Evolutionary conservation across 768 basidiomycete genomes (phyloP), one percentile per base, ranked within the genome.

Genomic region (Mycena sanguinolenta): DNA sequence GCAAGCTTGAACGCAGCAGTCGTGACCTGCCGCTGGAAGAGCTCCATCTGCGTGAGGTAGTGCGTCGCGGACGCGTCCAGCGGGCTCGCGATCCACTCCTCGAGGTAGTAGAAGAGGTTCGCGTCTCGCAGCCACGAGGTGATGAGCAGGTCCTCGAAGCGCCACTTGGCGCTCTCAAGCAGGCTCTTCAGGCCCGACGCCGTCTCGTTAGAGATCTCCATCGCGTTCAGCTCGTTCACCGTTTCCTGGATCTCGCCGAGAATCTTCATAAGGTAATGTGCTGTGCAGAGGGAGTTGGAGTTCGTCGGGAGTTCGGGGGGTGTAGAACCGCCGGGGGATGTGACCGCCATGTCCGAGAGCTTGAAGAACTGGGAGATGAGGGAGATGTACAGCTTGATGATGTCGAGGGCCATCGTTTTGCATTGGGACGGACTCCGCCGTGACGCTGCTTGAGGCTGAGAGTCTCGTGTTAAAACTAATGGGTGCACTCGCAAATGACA

Each of bases 231-330:
- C 74, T 99, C 98, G 73, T 88, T 92, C 4, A 93, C 89, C 54
- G 90, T 92, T 64, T 99, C 98, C 74, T 93, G 91, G 7, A 99
- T 85, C 77, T 99, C 98, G 2, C 88, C 86, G 21, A 97, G 83
- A 30, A 97, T 89, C 75, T 90, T 93, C 77, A 91, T 86, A 32
- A 96, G 85, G 81, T 93, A 95, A 78, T 95, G 87, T 16, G 91
- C 88, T 0, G 94, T 93, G 9, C 94, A 92, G n/a, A 97, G 81
- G 2, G 94, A 91, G 76, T 94, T 95, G 5, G 93, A 91, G 71
- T 92, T 88, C 34, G 81, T 82, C 14, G 98, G 98, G 42, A 98
- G 84, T 34, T 87, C 80, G 4, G 85, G 81, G 5, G 90, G 85
- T 9, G 84, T 75, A 42, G 81, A 76, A 38, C 81, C 83, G 34